Conservation (phyloP, 495 filamentous ascomycete species). For the Xylaria nigripes region DNA sequence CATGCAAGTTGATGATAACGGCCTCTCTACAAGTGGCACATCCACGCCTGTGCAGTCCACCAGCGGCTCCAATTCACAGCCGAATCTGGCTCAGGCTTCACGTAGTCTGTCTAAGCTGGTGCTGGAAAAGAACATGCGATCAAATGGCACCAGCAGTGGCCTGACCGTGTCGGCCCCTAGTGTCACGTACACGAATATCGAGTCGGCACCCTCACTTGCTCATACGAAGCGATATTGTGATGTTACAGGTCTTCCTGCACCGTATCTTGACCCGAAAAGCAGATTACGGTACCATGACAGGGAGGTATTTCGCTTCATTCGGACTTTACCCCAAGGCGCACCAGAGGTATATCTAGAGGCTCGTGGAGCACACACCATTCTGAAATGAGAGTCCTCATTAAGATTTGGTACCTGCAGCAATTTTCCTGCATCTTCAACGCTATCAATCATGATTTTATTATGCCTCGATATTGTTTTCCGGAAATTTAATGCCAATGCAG, state of each 20-base stretch:
- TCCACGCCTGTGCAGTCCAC: conserved; percentile 51
- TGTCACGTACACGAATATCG: conserved; percentile 91
- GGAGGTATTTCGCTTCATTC: conserved; percentile 78
- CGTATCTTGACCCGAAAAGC: conserved; percentile 91
- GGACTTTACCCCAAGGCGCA: conserved; percentile 64
- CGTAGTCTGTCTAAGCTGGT: conserved; percentile 78
- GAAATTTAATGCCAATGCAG: neutral
- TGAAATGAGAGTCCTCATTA: conserved; percentile 49
- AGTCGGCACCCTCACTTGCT: conserved; percentile 75
- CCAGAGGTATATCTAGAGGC: conserved; percentile 84
- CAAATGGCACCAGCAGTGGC: conserved; percentile 17
- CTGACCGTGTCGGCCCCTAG: conserved; percentile 49
- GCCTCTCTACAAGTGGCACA: conserved; percentile 47
- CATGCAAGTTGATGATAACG: conserved; percentile 40
- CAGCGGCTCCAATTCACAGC: conserved; percentile 37
- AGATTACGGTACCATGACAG: conserved; percentile 79
- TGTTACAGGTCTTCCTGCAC: conserved; percentile 78
- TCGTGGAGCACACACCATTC: conserved; percentile 80
- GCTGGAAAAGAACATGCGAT: conserved; percentile 54
- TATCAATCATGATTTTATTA: neutral
- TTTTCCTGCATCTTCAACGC: neutral
- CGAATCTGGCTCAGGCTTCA: conserved; percentile 75
- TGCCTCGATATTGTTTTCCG: neutral
- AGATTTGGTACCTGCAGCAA: neutral
- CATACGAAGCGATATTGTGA: conserved; percentile 84